Percentiles rank a stretch among this genome's conserved stretches.
Evolutionary conservation across 805 yeast genomes (phyloP).

Genomic region (Ogataea nakhonphanomensis): DNA sequence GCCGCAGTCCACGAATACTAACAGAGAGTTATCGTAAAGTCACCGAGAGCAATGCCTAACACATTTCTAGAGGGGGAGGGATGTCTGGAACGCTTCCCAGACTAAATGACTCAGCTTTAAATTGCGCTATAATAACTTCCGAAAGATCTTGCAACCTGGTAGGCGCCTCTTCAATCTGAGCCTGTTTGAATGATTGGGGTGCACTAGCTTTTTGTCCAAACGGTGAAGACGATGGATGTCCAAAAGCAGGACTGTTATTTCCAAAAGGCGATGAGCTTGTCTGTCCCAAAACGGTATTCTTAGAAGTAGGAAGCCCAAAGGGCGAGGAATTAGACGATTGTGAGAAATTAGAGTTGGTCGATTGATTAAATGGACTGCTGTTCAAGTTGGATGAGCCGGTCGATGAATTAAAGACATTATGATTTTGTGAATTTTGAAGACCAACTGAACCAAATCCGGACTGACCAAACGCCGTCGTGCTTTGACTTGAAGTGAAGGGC

Average conservation of each 20-base stretch:
- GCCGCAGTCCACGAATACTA: slow-evolving; percentile 38
- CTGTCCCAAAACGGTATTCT: not conserved
- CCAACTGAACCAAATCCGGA: slow-evolving; percentile 14
- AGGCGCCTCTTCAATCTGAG: slow-evolving; percentile 22
- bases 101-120: slow-evolving; percentile 44
- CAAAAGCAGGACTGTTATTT: not conserved
- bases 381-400: too few species aligned
- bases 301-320: slow-evolving; percentile 1
- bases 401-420: too few species aligned
- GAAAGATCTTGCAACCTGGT: slow-evolving; percentile 38
- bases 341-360: not conserved
- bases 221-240: slow-evolving; percentile 6
- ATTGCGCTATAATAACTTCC: slow-evolving; percentile 43
- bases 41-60: slow-evolving; percentile 23
- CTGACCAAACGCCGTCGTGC: not conserved
- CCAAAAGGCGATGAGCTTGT: slow-evolving; percentile 8
- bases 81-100: slow-evolving; percentile 68
- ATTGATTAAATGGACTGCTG: slow-evolving; percentile 7
- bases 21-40: slow-evolving; percentile 32
- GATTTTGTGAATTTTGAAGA: slow-evolving; percentile 1
- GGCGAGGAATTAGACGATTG: not conserved
- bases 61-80: slow-evolving; percentile 60
- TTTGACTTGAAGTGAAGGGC: not conserved
- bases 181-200: slow-evolving; percentile 17
- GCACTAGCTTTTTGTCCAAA: slow-evolving; percentile 1